Evolutionary conservation across 1,284 basidiomycete species (phyloP).

Genomic region (Ustilago sp.): DNA sequence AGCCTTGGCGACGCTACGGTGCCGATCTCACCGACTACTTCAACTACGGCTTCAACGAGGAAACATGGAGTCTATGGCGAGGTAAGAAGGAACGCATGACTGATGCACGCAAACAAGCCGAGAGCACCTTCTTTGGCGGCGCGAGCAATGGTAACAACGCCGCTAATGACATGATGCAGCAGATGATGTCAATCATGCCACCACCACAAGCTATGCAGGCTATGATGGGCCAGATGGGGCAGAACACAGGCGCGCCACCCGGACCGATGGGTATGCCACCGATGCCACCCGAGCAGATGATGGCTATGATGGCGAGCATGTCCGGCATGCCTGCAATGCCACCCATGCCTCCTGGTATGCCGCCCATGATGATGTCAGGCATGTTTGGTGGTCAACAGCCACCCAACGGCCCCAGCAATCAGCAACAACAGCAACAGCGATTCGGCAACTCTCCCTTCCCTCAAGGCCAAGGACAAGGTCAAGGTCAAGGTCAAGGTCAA

Average conservation of each 20-base stretch:
- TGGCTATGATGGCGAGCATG: slow-evolving; percentile 64
- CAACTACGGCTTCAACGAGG: slow-evolving; percentile 98
- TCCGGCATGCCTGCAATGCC: slow-evolving; percentile 43
- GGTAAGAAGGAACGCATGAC: slow-evolving; percentile 84
- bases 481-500: not conserved
- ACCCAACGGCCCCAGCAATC: slow-evolving; percentile 20
- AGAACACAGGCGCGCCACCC: slow-evolving; percentile 9
- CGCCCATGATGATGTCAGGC: slow-evolving; percentile 39
- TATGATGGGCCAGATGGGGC: slow-evolving; percentile 54
- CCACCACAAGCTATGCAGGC: slow-evolving; percentile 56
- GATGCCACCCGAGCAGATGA: slow-evolving; percentile 60
- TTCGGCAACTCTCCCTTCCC: slow-evolving; percentile 37
- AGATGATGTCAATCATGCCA: slow-evolving; percentile 55
- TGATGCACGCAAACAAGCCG: slow-evolving; percentile 76
- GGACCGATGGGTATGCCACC: slow-evolving; percentile 55
- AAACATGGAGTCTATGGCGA: slow-evolving; percentile 92
- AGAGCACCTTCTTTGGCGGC: slow-evolving; percentile 33
- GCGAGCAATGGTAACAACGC: slow-evolving; percentile 10
- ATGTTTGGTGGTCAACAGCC: slow-evolving; percentile 35
- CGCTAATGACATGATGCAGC: slow-evolving; percentile 32
- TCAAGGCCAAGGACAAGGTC: slow-evolving; percentile 10
- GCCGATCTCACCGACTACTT: slow-evolving; percentile 97
- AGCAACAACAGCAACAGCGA: slow-evolving; percentile 28
- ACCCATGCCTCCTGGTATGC: slow-evolving; percentile 34
- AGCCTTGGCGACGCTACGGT: slow-evolving; percentile 92